A percentile compares a stretch with the other conserved stretches of the same genome.
Evolutionary conservation across 306 rosid genomes (phyloP).

Genomic region (Rosa persica): DNA sequence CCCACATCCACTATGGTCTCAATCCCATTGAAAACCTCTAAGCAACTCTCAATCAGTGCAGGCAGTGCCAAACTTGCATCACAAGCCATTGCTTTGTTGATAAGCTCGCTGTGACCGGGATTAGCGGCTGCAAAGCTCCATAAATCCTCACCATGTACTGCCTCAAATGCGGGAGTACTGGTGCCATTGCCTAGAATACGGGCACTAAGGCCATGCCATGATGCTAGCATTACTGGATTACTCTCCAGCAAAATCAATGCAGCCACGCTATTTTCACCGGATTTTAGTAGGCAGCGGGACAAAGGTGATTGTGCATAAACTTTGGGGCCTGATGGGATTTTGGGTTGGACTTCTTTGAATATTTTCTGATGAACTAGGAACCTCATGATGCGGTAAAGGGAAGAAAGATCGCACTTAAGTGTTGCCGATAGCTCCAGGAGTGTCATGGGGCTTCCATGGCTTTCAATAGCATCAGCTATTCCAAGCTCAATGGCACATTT

Average conservation of each 20-base stretch:
- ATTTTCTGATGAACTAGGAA: conserved; percentile 40
- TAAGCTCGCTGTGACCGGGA: conserved; percentile 33
- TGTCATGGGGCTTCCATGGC: conserved; percentile 47
- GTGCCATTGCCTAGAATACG: conserved; percentile 15
- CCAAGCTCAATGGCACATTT: conserved; percentile 68
- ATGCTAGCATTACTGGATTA: conserved; percentile 28
- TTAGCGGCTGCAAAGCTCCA: conserved; percentile 42
- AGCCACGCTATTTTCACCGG: conserved; percentile 27
- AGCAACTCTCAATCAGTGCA: conserved; percentile 31
- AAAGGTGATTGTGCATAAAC: conserved; percentile 30
- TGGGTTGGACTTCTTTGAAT: conserved; percentile 32
- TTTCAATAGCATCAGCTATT: conserved; percentile 61
- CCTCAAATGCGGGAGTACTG: conserved; percentile 32
- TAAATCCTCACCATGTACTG: conserved; percentile 45
- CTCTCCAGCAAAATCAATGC: conserved; percentile 22
- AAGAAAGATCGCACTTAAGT: conserved; percentile 28
- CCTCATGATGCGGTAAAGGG: conserved; percentile 39
- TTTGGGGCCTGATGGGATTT: neutral
- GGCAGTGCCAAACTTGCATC: conserved; percentile 37
- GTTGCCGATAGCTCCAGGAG: conserved; percentile 45
- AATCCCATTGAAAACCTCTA: conserved; percentile 45
- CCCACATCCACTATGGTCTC: conserved; percentile 53
- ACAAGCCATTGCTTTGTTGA: conserved; percentile 71
- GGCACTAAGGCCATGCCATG: conserved; percentile 33
- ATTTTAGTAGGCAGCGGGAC: conserved; percentile 23